Evolutionary conservation across 2,329 filamentous ascomycete species (phyloP).

Genomic region (Alternaria postmessia): DNA sequence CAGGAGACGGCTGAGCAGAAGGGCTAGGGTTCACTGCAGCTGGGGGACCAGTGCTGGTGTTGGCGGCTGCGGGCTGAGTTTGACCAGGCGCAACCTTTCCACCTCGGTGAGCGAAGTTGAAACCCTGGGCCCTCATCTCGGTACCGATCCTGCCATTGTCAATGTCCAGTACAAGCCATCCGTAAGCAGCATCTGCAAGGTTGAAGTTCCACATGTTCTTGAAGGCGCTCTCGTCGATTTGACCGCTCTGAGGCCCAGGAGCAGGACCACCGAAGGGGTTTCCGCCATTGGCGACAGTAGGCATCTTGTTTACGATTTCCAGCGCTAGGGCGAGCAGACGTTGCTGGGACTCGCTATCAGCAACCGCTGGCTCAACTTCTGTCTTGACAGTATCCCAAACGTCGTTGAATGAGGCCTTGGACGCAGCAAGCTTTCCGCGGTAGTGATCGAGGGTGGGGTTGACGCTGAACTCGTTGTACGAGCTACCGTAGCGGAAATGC

Average conservation of each 20-base stretch:
- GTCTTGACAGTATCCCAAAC: constrained; percentile 99
- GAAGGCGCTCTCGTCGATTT: constrained; percentile 98
- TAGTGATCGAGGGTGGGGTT: constrained; percentile 98
- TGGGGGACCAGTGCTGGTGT: constrained; percentile 44
- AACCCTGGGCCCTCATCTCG: constrained; percentile 97
- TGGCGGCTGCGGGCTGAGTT: constrained; percentile 49
- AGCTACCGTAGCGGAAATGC: constrained; percentile 98
- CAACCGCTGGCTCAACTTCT: constrained; percentile 93
- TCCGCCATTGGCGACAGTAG: constrained; percentile 88
- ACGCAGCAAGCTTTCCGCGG: constrained; percentile 95
- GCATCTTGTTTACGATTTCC: constrained; percentile 98
- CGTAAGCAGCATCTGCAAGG: constrained; percentile 94
- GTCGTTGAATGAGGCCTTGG: constrained; percentile 98
- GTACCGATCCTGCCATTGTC: constrained; percentile 96
- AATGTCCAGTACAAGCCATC: constrained; percentile 92
- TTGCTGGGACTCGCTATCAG: constrained; percentile 92
- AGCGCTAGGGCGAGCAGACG: constrained; percentile 90
- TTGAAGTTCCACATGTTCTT: constrained; percentile 99
- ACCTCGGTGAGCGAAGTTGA: constrained; percentile 97
- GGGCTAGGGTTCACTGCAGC: constrained; percentile 50
- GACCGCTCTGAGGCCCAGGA: constrained; percentile 76
- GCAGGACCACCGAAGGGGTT: constrained; percentile 94
- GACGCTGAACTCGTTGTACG: constrained; percentile 99
- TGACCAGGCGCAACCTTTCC: constrained; percentile 67
- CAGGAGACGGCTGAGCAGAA: constrained; percentile 48